phyloP scores from a whole-genome alignment of 192 early-diverging fungal species.

The Diversispora eburnea region DNA sequence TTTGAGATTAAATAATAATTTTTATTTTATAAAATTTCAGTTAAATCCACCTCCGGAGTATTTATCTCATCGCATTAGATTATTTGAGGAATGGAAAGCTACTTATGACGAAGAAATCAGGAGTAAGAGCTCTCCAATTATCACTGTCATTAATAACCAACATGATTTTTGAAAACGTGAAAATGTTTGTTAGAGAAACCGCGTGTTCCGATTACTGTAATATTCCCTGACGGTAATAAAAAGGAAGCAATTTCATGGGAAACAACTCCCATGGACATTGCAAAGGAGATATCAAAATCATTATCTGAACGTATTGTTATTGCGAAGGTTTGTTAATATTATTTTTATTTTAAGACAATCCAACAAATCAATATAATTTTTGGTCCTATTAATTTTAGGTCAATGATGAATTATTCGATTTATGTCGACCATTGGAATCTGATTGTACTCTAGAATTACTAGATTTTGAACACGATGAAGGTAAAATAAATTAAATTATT shows the following conservation, averaged over 20 bases:
- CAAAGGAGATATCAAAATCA: slow-evolving; percentile 82
- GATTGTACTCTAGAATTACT: slow-evolving; percentile 82
- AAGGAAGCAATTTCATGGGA: slow-evolving; percentile 88
- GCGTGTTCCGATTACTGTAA: slow-evolving; percentile 74
- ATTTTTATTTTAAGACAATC: background rate
- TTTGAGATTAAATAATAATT: background rate
- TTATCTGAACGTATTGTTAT: slow-evolving; percentile 88
- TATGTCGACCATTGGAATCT: slow-evolving; percentile 79
- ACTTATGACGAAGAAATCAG: slow-evolving; percentile 27
- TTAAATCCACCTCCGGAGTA: slow-evolving; percentile 68
- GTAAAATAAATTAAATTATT: slow-evolving; percentile 33
- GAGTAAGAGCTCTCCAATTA: background rate
- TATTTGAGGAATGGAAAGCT: slow-evolving; percentile 26
- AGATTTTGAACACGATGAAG: slow-evolving; percentile 92
- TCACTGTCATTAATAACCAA: background rate
- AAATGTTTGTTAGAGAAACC: slow-evolving; percentile 55
- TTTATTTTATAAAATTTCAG: slow-evolving; percentile 30
- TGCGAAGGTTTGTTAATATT: slow-evolving; percentile 66
- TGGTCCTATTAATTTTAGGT: slow-evolving; percentile 37
- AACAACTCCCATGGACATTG: slow-evolving; percentile 92
- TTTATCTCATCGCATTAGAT: slow-evolving; percentile 64
- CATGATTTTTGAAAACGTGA: background rate
- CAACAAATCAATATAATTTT: background rate
- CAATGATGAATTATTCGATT: slow-evolving; percentile 85
- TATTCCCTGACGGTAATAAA: slow-evolving; percentile 80